Percentiles rank a stretch among this genome's conserved stretches.
These are phyloP conservation scores for Hibiscus syriacus DNA, from an alignment of 345 rosid genomes.

Conservation along the genomic window DNA sequence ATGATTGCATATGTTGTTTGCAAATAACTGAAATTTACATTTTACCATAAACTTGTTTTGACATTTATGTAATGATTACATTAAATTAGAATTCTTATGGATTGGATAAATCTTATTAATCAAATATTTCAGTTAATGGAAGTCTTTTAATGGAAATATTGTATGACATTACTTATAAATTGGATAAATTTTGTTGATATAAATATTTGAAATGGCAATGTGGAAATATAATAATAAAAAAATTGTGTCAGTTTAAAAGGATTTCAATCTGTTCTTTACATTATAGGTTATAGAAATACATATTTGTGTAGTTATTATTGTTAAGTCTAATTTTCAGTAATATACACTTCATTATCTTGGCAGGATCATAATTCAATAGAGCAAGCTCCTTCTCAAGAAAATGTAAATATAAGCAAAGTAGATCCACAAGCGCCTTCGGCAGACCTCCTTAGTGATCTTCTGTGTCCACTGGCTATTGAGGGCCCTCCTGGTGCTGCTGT, in stretches of 20 bases:
- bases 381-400: slow-evolving; percentile 36
- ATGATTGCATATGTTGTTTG: not conserved
- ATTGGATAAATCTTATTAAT: too few species aligned
- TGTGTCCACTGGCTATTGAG: slow-evolving; percentile 88
- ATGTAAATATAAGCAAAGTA: slow-evolving; percentile 48
- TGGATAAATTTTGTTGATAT: not conserved
- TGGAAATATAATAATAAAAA: not conserved
- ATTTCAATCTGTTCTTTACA: not conserved
- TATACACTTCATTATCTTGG: slow-evolving; percentile 14
- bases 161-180: not conserved
- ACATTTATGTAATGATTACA: not conserved
- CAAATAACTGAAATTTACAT: slow-evolving; percentile 3
- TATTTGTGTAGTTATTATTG: not conserved
- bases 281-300: not conserved
- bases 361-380: slow-evolving; percentile 53
- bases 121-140: not conserved
- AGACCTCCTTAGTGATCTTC: slow-evolving; percentile 73
- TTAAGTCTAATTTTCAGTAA: slow-evolving; percentile 10
- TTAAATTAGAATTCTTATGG: too few species aligned
- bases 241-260: not conserved
- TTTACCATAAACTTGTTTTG: not conserved
- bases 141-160: too few species aligned
- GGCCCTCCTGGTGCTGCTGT: slow-evolving; percentile 55
- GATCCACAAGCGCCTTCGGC: slow-evolving; percentile 57
- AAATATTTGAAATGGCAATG: not conserved